Evolutionary conservation across 805 yeast genomes (phyloP).

Genomic region (Wickerhamiella kurtzmanii): DNA sequence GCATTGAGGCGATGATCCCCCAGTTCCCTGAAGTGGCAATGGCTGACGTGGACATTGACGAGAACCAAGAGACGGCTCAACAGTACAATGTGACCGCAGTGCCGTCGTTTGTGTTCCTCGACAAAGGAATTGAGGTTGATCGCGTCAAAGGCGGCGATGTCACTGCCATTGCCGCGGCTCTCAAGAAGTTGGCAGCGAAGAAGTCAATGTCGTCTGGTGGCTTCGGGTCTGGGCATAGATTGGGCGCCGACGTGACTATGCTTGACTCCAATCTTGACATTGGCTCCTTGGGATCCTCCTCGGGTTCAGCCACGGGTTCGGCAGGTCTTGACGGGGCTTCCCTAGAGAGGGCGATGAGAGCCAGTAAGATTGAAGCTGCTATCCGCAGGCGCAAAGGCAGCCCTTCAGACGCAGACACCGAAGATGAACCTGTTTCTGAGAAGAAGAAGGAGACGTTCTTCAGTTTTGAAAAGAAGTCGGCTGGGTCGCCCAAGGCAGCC

Average conservation of each 20-base stretch:
- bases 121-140: conserved; percentile 60
- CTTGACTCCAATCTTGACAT: not conserved
- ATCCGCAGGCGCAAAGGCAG: not conserved
- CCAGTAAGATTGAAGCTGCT: not conserved
- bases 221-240: conserved; percentile 12
- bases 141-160: conserved; percentile 23
- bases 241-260: conserved; percentile 5
- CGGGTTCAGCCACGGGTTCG: no score
- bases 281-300: no score
- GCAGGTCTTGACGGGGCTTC: not conserved
- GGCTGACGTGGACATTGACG: conserved; percentile 85
- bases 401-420: not conserved
- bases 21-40: conserved; percentile 43
- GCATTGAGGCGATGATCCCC: conserved; percentile 65
- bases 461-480: no score
- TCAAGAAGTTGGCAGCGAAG: conserved; percentile 5
- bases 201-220: conserved; percentile 1
- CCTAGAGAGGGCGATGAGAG: not conserved
- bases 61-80: conserved; percentile 53
- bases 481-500: no score
- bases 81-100: conserved; percentile 46
- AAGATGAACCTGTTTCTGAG: no score
- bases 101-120: conserved; percentile 64
- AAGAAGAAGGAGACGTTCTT: no score
- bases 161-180: conserved; percentile 5